Base-by-base conservation (phyloP, 1,284 basidiomycete species). In the Violaceomyces palustris region DNA sequence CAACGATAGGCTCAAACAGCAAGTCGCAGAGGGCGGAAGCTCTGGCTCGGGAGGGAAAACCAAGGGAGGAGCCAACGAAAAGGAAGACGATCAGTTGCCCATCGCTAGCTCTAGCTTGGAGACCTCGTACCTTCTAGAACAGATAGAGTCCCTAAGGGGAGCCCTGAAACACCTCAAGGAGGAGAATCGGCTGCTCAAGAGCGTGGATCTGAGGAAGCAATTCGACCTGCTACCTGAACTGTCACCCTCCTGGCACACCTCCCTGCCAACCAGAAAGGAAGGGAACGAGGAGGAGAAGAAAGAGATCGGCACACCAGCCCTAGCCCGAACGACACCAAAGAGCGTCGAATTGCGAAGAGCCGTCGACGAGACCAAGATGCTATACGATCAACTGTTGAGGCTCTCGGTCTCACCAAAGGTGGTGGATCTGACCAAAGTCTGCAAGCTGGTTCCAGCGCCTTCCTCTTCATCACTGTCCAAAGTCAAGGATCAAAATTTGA, bases 141-240 rank as follows among this genome's bases (percentile, higher is more conserved):
- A 93, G 84, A 82, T 97, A 63, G 88, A 93, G 40, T 85, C 85
- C n/a, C 80, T 97, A 15, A 85, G 88, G 32, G 83, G 85, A 3
- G 89, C 89, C 0, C 82, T 98, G 21, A 83, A 87, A 22, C 93
- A 87, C 80, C 78, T 98, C 22, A 83, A 91, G 15, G 82, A 80
- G 27, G 93, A 98, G 74, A 98, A 98, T 73, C 82, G 87, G 1
- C 87, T 87, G 70, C 82, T 98, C 73, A 92, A 88, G 70, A 86
- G 88, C 2, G 84, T 87, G 69, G 88, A 90, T 66, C 78, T 96
- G 1, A 81, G 92, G 55, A 80, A 81, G 44, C 86, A 90, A 63
- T 82, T 97, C 45, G 80, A 86, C 52, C 73, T 81, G 3, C 77
- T 97, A 0, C 86, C 75, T 7, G 18, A 34, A 2, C 50, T 65